Conservation (phyloP, 2,329 filamentous ascomycete species). For the Neofusicoccum laricinum region DNA sequence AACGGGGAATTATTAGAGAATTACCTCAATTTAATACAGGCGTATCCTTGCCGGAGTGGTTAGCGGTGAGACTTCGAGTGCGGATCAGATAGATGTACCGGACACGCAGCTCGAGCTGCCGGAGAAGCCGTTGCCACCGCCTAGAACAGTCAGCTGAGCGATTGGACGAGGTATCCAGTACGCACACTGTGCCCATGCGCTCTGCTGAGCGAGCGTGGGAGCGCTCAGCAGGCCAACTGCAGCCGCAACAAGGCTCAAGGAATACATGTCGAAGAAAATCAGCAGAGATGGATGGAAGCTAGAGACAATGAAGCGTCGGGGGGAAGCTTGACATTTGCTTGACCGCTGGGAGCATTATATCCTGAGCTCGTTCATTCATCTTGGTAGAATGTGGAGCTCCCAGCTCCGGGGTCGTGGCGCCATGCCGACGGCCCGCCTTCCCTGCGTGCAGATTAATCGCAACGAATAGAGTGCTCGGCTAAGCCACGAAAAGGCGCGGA, state of each 20-base stretch:
- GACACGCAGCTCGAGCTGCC: constrained; percentile 27
- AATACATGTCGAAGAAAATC: not conserved
- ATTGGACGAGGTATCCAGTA: not conserved
- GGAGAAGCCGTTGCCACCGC: constrained; percentile 28
- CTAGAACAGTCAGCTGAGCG: constrained; percentile 17
- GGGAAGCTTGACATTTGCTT: not conserved
- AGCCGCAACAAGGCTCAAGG: constrained; percentile 3
- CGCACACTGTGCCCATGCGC: constrained; percentile 36
- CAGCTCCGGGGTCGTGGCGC: not conserved
- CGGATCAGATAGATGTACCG: not conserved
- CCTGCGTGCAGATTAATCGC: constrained; percentile 4
- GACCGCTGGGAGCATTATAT: not conserved
- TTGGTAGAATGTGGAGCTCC: not conserved
- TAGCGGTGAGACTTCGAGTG: not conserved
- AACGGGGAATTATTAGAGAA: not conserved
- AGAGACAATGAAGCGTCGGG: not conserved
- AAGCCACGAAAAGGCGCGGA: not conserved
- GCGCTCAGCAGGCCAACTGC: constrained; percentile 26
- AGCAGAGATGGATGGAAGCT: not conserved
- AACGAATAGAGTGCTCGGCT: constrained; percentile 7
- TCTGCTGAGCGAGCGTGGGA: constrained; percentile 23
- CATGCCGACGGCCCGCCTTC: constrained; percentile 4
- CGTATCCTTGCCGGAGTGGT: not conserved
- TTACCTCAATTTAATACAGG: not conserved
- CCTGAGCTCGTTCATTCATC: not conserved